These are phyloP conservation scores for Phlebiopsis gigantea DNA, from an alignment of 768 basidiomycete genomes.

Conservation along the genomic window DNA sequence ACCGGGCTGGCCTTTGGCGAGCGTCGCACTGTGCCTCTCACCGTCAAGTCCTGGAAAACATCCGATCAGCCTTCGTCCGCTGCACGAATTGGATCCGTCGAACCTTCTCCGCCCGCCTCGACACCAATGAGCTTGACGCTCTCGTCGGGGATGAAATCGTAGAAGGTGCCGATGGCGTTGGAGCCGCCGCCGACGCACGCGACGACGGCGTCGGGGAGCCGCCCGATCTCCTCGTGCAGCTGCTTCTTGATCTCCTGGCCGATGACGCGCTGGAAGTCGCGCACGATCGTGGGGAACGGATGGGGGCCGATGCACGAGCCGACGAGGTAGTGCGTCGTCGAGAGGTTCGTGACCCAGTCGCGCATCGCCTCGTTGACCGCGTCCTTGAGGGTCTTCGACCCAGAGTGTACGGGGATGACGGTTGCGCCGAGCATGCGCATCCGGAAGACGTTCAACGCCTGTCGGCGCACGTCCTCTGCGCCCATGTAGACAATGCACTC, in stretches of 20 bases:
- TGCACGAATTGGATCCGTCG: slow-evolving; percentile 8
- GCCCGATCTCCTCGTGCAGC: slow-evolving; percentile 63
- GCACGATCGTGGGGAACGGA: slow-evolving; percentile 98
- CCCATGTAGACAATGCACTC: slow-evolving; percentile 99
- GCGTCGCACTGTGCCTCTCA: slow-evolving; percentile 85
- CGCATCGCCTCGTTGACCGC: slow-evolving; percentile 98
- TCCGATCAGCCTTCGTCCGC: background rate
- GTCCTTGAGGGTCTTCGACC: slow-evolving; percentile 93
- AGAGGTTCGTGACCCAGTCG: slow-evolving; percentile 96
- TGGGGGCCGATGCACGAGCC: slow-evolving; percentile 97
- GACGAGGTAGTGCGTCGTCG: slow-evolving; percentile 93
- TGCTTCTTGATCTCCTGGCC: slow-evolving; percentile 92
- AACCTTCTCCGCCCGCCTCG: slow-evolving; percentile 96
- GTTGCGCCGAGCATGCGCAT: slow-evolving; percentile 97
- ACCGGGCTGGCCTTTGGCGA: slow-evolving; percentile 86
- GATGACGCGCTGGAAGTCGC: slow-evolving; percentile 96
- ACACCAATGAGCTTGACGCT: slow-evolving; percentile 85
- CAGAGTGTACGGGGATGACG: slow-evolving; percentile 89
- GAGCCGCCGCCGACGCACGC: slow-evolving; percentile 98
- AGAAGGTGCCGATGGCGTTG: slow-evolving; percentile 97
- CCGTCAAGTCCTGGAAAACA: slow-evolving; percentile 66
- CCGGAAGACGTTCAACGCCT: slow-evolving; percentile 96
- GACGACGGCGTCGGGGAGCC: slow-evolving; percentile 90
- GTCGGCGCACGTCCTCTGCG: slow-evolving; percentile 91
- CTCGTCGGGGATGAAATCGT: slow-evolving; percentile 91